Evolutionary conservation across 495 filamentous ascomycete species (phyloP), one percentile per base, ranked within the genome.

Genomic region (Barbatosphaeria neglecta): DNA sequence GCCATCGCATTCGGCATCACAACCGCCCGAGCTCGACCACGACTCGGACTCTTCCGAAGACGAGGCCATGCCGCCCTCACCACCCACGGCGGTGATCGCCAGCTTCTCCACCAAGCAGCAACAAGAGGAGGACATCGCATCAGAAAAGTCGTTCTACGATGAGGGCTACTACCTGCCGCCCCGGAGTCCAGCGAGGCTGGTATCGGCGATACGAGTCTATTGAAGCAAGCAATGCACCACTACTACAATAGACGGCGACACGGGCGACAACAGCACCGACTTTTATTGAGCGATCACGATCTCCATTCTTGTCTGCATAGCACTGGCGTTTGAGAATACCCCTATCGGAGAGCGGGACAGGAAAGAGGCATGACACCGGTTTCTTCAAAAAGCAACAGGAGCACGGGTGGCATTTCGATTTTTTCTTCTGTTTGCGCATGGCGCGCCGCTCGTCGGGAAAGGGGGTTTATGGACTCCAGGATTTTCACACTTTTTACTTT

Each of bases 41-140:
- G 76, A 85, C 54, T 78, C 77, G 47, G 78, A 85, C 52, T 86
- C 83, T 0, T 73, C 74, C 42, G 76, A 80, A 50, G 78, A 81
- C 59, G 77, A 80, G 54, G 72, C 78, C 23, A 84, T 86, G 74
- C 89, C 90, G 25, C 81, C 84, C n/a, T 94, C 90, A 45, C 90
- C 90, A 41, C 83, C 83, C 4, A 72, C 78, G 2, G 63, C 82
- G 47, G 49, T 66, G 27, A 69, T 88, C 44, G 75, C 83, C 50
- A 68, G 80, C 31, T 86, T 90, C 59, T 72, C 81, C 33, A 76
- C 83, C 53, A 86, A 90, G 70, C 64, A 78, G 63, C 57, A 61
- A 39, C n/a, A n/a, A n/a, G n/a, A n/a, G n/a, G 63, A 63, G 44
- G 48, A 50, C 41, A 51, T 52, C 51, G 35, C 65, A 66, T 43